Base-by-base conservation (phyloP, 2,329 filamentous ascomycete species). In the Sclerotinia trifoliorum region DNA sequence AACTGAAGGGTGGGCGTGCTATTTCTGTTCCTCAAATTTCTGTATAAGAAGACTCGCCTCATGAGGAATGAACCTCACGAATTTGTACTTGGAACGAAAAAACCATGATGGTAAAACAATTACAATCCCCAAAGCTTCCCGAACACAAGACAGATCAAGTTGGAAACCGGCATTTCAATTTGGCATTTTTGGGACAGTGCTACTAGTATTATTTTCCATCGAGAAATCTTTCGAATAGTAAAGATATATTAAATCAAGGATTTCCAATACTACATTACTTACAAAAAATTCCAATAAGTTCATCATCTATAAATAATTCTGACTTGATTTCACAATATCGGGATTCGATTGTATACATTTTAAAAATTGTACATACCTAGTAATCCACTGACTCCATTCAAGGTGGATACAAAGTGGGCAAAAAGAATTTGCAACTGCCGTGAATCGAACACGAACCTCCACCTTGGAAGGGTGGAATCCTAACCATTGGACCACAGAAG, bases 401-500 rank as follows among this genome's bases (percentile, higher is more conserved):
- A 35, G 6, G 35, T 35, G 35, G 35, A 35, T 35, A 35, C 6
- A 10, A 10, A 8, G 35, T 35, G 35, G 32, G 32, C 6, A 6
- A 10, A 35, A 35, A 35, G 35, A 10, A 35, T 10, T 8, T 35
- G 35, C 58, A 62, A 62, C 58, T 62, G 58, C 58, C 58, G 58
- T 62, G 58, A 66, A 66, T 66, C 64, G 64, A 66, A 66, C 64
- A 66, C 64, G 64, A 66, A 66, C 64, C 64, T 66, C 64, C 52
- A 66, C 64, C 64, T 66, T 66, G 64, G 64, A 66, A 66, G 64
- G 64, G 64, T 66, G 52, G 64, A 66, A 66, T 66, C 64, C 64
- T 66, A 66, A 66, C 64, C 64, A 66, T 66, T 66, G 64, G 64
- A 66, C 64, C 64, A 66, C 64, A 66, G 64, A 66, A 66, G 64